Evolutionary conservation across 805 yeast species (phyloP).

Genomic region (Myxozyma kluyveri): DNA sequence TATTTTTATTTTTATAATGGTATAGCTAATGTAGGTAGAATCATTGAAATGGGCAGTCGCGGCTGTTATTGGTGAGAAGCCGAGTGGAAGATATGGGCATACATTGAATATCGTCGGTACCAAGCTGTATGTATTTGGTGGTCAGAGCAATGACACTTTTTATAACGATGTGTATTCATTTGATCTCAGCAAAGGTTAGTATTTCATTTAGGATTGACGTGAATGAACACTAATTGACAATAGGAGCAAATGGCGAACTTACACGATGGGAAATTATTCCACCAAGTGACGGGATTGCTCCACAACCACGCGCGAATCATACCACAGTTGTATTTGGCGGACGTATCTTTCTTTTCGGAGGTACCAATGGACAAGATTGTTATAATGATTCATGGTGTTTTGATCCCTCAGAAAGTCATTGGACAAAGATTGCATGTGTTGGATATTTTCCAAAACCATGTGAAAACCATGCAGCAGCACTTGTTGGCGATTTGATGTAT

Average conservation of each 20-base stretch:
- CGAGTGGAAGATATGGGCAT: slow-evolving; percentile 93
- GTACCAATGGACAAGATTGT: slow-evolving; percentile 71
- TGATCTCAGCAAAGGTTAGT: slow-evolving; percentile 62
- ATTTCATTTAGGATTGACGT: not conserved
- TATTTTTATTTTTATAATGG: not conserved
- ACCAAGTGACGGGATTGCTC: slow-evolving; percentile 49
- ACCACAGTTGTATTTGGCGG: slow-evolving; percentile 78
- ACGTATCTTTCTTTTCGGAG: slow-evolving; percentile 86
- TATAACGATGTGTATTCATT: slow-evolving; percentile 83
- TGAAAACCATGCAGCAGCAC: slow-evolving; percentile 85
- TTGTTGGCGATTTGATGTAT: slow-evolving; percentile 74
- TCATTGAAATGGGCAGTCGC: slow-evolving; percentile 79
- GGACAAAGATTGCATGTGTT: slow-evolving; percentile 69
- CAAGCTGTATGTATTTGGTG: slow-evolving; percentile 82
- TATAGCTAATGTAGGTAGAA: too few species aligned
- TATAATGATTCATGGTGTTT: slow-evolving; percentile 76
- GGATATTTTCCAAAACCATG: slow-evolving; percentile 80
- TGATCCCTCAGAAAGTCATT: slow-evolving; percentile 63
- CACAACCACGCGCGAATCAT: slow-evolving; percentile 89
- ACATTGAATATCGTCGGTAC: slow-evolving; percentile 70
- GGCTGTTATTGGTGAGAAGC: slow-evolving; percentile 68
- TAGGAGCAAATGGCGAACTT: slow-evolving; percentile 7
- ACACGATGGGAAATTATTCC: slow-evolving; percentile 75
- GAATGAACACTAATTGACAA: not conserved
- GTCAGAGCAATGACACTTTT: slow-evolving; percentile 79